Percentiles rank a stretch among this genome's conserved stretches.
These are phyloP conservation scores for Volvox africanus DNA, from an alignment of 139 green algal genomes.

Conservation along the genomic window DNA sequence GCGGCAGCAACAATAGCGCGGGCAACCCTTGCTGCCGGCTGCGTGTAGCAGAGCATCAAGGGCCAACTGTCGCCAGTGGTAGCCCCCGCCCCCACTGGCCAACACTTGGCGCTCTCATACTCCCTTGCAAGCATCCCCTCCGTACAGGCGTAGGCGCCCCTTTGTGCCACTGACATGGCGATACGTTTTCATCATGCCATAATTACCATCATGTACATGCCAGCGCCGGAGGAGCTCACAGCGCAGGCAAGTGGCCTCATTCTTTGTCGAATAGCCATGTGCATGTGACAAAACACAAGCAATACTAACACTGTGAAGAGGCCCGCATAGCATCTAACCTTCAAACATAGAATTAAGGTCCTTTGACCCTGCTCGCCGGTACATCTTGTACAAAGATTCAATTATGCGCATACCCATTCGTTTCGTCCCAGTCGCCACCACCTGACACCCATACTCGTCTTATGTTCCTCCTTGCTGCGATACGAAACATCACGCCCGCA, in stretches of 20 bases:
- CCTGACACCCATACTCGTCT: not conserved
- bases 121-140: not conserved
- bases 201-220: not conserved
- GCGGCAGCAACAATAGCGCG: not conserved
- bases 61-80: not conserved
- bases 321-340: too few species aligned
- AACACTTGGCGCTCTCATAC: not conserved
- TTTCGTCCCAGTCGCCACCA: not conserved
- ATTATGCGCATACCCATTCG: not conserved
- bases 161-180: too few species aligned
- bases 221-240: not conserved
- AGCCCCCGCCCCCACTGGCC: constrained; percentile 19
- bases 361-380: too few species aligned
- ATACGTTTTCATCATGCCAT: not conserved
- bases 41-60: not conserved
- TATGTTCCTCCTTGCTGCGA: not conserved
- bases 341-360: too few species aligned
- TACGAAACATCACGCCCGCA: constrained; percentile 16
- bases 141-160: not conserved
- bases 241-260: not conserved
- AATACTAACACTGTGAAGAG: not conserved
- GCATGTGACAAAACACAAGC: not conserved
- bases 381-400: too few species aligned
- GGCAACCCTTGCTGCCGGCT: not conserved
- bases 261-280: not conserved